Evolutionary conservation across 169 alveolate species (phyloP), one percentile per base, ranked within the genome.

Genomic region (Babesia caballi): DNA sequence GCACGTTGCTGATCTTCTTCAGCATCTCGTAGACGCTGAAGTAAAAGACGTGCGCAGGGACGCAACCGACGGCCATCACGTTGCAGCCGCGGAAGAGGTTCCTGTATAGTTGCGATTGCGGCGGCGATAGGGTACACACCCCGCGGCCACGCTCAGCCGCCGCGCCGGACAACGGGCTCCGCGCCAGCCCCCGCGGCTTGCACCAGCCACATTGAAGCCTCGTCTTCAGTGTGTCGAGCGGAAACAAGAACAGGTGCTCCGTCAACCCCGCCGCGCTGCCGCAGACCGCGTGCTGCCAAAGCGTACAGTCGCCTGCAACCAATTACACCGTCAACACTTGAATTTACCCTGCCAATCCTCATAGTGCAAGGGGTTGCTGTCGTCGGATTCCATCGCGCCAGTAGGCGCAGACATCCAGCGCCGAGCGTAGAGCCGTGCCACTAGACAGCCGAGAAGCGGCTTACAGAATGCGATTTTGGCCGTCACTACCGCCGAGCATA

Each of bases 261-360:
- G 93, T 93, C n/a, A 96, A 84, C 19, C 99, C 99, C n/a, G 99
- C 99, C 33, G 82, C 63, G 63, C 99, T 95, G 32, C 99, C 99
- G 54, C 98, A 96, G 33, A 92, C 67, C 59, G 97, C 95, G 59
- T 96, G 98, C 69, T 91, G 92, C 93, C 95, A 84, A 28, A 94
- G 85, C 32, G 96, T 97, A 35, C 85, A 72, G 42, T 94, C 98
- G 8, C 98, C 97, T 78, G 21, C 7, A 9, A 32, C 2, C 17
- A 9, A 19, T 3, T 63, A 58, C 61, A 19, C 42, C 30, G 7
- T 5, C 32, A 40, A 7, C 3, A 11, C 0, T 17, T 4, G 5
- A 0, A 51, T 58, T 4, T 35, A 63, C 73, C 73, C 19, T 40
- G 23, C 73, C 73, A 63, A 19, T 63, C 73, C 28, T 63, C 73